Base-by-base conservation (phyloP, 306 rosid species). In the Canavalia gladiata region DNA sequence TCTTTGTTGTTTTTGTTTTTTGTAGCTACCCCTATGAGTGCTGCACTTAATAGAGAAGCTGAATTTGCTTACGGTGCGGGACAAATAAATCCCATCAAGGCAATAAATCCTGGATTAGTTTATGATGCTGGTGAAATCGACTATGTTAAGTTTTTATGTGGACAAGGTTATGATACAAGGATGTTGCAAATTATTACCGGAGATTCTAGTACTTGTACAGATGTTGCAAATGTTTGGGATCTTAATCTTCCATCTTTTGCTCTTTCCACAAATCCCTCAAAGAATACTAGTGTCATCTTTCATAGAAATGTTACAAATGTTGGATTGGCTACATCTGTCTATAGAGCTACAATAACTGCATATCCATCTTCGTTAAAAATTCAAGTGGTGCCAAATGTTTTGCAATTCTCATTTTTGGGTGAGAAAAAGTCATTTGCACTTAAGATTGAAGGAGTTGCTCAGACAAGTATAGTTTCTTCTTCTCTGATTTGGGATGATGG, bases 21-120 rank as follows among this genome's bases (percentile, higher is more conserved):
- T 78, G 8, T 78, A 79, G 89, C 81, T 1, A 8, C 7, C 8
- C 77, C 85, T 3, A 6, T 86, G 85, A 83, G 72, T 25, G 8
- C 70, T 0, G 70, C 4, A 58, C 68, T 71, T 34, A 86, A 80
- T 25, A 50, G 74, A 0, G 81, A 80, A 28, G 89, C 81, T 31
- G 87, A 86, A n/a, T 72, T 86, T 33, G 85, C 81, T 29, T 80
- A 86, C 13, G 89, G 51, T 47, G 51, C 51, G 12, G 51, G 51
- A 12, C 51, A 47, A 47, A 7, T 47, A 1, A 47, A 9, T 9
- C 51, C 51, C 12, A 47, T 47, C 4, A 7, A 8, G 51, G 51
- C 51, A 47, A 0, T 47, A 9, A 47, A 47, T 47, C 51, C 51
- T 47, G 51, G 51, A 7, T 47, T 47, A 9, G 51, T 47, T 7